Evolutionary conservation across 2,329 filamentous ascomycete species (phyloP), one percentile per base, ranked within the genome.

Genomic region (Metarhizium album): DNA sequence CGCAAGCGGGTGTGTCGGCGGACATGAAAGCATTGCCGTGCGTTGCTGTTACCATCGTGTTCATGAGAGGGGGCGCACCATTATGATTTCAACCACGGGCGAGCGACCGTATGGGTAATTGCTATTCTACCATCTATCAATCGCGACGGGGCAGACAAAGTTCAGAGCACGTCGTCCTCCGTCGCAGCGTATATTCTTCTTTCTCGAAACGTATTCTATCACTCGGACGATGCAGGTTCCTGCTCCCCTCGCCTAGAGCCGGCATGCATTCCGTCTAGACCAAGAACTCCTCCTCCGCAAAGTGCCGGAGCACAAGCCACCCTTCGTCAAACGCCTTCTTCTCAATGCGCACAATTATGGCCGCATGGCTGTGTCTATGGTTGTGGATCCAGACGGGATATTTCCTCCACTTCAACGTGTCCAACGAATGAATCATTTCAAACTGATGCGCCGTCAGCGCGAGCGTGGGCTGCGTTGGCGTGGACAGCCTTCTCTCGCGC

Each of bases 401-500:
- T 64, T 84, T 86, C 46, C 74, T 72, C 77, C 80, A 84, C 4
- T 75, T 74, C 2, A 84, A 63, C n/a, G 66, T 64, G 59, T 97
- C 82, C 46, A 97, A 72, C 9, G 82, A 79, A 29, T 85, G 76
- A 54, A 95, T 86, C 80, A 95, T 95, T 46, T 79, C 75, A 63
- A 95, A 95, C 67, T 97, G 91, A 46, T 82, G 79, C 4, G 83
- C 75, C 0, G 87, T 83, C 49, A 97, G 70, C 1, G 90, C 90
- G 49, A 97, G 74, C 0, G 83, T 89, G 1, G 86, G 87, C 55
- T 79, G 77, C 3, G 75, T 69, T 1, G 71, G 64, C 2, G 64
- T 61, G 22, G 70, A 72, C 57, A 66, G 65, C 47, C 70, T 65
- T 35, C 71, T 60, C 58, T 74, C 71, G 42, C 59, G 67, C 46